Evolutionary conservation across 2,329 filamentous ascomycete genomes (phyloP).

Genomic region (Leptodontidium sp.): DNA sequence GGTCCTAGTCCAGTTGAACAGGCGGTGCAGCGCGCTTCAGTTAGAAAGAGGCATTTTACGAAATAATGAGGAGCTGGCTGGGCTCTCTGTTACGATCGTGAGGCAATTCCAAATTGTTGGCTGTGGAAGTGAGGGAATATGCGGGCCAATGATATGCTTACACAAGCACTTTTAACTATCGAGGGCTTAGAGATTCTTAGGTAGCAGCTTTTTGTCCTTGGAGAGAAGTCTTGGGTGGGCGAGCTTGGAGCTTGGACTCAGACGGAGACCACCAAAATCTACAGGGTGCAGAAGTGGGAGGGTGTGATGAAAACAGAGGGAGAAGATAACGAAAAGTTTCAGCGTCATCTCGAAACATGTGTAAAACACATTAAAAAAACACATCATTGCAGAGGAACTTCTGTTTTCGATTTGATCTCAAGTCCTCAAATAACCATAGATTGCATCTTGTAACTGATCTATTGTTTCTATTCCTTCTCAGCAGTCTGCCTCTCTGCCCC

Average conservation of each 20-base stretch:
- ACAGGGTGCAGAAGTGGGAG: background rate
- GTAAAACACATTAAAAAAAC: background rate
- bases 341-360: constrained; percentile 16
- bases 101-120: background rate
- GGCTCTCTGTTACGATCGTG: background rate
- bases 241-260: background rate
- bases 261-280: background rate
- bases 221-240: background rate
- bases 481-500: background rate
- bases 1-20: background rate
- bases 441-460: background rate
- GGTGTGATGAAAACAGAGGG: background rate
- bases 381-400: background rate
- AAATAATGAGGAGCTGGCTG: background rate
- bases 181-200: constrained; percentile 18
- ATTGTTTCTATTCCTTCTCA: background rate
- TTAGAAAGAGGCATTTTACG: constrained; percentile 16
- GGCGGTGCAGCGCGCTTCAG: background rate
- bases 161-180: background rate
- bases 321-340: constrained; percentile 14
- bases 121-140: background rate
- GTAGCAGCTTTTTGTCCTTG: constrained; percentile 12
- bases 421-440: too few relatives aligned
- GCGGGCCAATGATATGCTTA: background rate
- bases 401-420: background rate